These are phyloP conservation scores for Candida khao-thaluensis DNA, from an alignment of 805 yeast species.

Conservation along the genomic window DNA sequence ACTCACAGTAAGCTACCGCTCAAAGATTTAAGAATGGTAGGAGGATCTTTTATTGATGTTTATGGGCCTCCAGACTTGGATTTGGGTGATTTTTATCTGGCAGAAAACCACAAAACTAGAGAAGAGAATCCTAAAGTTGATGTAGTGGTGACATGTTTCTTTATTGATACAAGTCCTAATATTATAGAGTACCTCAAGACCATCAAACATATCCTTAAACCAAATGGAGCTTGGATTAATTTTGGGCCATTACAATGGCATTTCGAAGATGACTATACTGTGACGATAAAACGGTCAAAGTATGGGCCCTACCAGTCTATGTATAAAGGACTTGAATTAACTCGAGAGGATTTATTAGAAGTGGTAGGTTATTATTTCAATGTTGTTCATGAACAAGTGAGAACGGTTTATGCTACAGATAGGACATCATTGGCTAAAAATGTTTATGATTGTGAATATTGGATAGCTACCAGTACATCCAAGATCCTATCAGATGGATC, in stretches of 20 bases:
- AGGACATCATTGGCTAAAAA: slow-evolving; percentile 50
- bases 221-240: slow-evolving; percentile 57
- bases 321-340: slow-evolving; percentile 56
- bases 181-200: slow-evolving; percentile 56
- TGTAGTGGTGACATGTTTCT: slow-evolving; percentile 54
- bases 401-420: slow-evolving; percentile 55
- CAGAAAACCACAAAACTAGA: slow-evolving; percentile 39
- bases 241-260: slow-evolving; percentile 76
- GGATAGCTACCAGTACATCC: slow-evolving; percentile 48
- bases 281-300: slow-evolving; percentile 16
- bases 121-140: slow-evolving; percentile 40
- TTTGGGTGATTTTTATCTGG: slow-evolving; percentile 30
- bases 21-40: slow-evolving; percentile 59
- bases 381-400: slow-evolving; percentile 17
- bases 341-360: slow-evolving; percentile 52
- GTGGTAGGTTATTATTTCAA: slow-evolving; percentile 55
- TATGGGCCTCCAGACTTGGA: slow-evolving; percentile 51
- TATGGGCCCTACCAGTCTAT: slow-evolving; percentile 18
- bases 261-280: slow-evolving; percentile 51
- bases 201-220: slow-evolving; percentile 44
- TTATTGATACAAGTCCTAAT: slow-evolving; percentile 63
- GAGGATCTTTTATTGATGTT: slow-evolving; percentile 70
- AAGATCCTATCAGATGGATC: too few species aligned
- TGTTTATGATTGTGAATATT: slow-evolving; percentile 62
- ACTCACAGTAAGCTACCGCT: not conserved